Evolutionary conservation across 1,139 yeast genomes (phyloP).

Genomic region (Hanseniaspora uvarum): DNA sequence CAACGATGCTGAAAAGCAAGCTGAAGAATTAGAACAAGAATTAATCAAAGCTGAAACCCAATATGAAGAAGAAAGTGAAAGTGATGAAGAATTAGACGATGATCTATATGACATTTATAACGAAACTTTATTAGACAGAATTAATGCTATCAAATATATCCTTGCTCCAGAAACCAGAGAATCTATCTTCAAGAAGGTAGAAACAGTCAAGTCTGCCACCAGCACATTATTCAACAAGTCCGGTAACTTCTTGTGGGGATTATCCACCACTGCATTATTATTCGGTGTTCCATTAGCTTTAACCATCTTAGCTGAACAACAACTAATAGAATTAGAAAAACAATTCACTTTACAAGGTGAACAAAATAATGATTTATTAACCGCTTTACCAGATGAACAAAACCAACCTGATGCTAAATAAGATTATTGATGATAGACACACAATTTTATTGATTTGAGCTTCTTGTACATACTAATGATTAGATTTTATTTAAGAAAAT

Average conservation of each 20-base stretch:
- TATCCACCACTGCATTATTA: conserved; percentile 73
- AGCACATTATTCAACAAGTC: conserved; percentile 45
- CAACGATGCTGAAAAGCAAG: conserved; percentile 21
- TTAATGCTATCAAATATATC: conserved; percentile 83
- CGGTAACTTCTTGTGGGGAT: conserved; percentile 73
- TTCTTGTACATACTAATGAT: conserved; percentile 15
- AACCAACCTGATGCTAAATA: conserved; percentile 25
- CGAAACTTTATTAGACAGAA: conserved; percentile 78
- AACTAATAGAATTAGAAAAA: conserved; percentile 86
- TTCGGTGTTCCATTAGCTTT: conserved; percentile 88
- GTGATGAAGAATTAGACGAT: conserved; percentile 50
- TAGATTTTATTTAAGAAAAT: neutral
- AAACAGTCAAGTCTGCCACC: conserved; percentile 34
- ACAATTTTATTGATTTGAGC: neutral
- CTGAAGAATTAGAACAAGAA: conserved; percentile 18
- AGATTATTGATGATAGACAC: neutral
- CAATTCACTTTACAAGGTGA: conserved; percentile 80
- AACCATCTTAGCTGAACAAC: conserved; percentile 85
- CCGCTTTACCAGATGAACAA: conserved; percentile 42
- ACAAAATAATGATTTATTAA: conserved; percentile 62
- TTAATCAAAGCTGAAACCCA: conserved; percentile 21
- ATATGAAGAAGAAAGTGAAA: conserved; percentile 34
- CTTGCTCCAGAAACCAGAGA: conserved; percentile 79
- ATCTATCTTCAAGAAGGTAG: conserved; percentile 32
- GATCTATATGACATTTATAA: conserved; percentile 68